Evolutionary conservation across 148 eudicot genomes (phyloP), one percentile per base, ranked within the genome.

Genomic region (Rhododendron ovatum): DNA sequence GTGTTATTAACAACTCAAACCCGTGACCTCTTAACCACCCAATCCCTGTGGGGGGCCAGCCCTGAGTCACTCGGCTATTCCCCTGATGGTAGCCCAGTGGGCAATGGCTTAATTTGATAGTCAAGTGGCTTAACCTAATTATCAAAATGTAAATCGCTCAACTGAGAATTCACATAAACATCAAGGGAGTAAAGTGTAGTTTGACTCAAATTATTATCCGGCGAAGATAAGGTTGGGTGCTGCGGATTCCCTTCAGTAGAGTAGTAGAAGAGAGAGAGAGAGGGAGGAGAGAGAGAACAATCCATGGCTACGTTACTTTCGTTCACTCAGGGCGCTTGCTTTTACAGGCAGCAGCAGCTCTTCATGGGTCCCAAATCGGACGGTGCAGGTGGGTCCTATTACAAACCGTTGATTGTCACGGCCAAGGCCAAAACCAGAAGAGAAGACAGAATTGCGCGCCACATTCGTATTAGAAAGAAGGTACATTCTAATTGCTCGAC

Each of bases 371-470:
- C 87, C 30, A 86, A 86, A 59, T 47, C 47, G 63, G 79, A 18
- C 6, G 13, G 47, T 73, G 20, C 18, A 15, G 45, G 53, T 9
- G 65, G 65, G 51, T 53, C 80, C 37, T 9, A 47, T 12, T 86
- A 39, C 79, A 55, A 59, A 50, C 81, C 85, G 28, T 59, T 82
- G 28, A 78, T 75, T 82, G 47, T 86, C 59, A 84, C 47, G 61
- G 82, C 85, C 50, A 86, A 86, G 48, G 85, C 45, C 47, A 74
- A 11, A 26, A 86, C 88, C 33, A 75, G 76, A 33, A 75, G 84
- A 82, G 81, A 86, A 59, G 63, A 82, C 85, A 51, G 88, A 75
- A 63, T 73, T n/a, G 88, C 88, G 59, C 85, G 88, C 85, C 88
- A 86, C 61, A 20, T 37, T 39, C 88, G 88, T 33, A 33, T 86